Evolutionary conservation across 805 yeast genomes (phyloP), one percentile per base, ranked within the genome.

Genomic region (Metschnikowia chrysomelidarum): DNA sequence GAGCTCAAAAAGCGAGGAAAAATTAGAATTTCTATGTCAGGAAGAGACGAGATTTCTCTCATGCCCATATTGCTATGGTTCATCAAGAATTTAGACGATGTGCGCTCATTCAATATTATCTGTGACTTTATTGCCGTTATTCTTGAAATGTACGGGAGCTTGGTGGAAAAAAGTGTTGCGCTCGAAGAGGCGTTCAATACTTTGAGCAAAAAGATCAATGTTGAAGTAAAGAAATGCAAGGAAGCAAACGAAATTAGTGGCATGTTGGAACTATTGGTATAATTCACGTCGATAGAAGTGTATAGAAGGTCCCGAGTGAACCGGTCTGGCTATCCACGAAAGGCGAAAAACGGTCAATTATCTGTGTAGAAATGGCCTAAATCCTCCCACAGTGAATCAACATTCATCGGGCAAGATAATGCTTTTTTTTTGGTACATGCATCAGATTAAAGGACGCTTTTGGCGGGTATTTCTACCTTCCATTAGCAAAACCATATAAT

Each of bases 161-260:
- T 80, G 27, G 70, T 88, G 34, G 94, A 82, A 44, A 74, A 75
- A 45, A 80, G 88, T 27, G 81, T 89, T 5, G 82, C 85, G 2
- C 65, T 93, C 44, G 88, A 83, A 47, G 93, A 84, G 49, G 68
- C 87, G 34, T 62, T 88, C 30, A 62, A 69, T 32, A 73, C 75
- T 38, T 64, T 93, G 44, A 69, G 72, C 48, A 74, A 73, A 54
- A 78, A 76, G 50, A 70, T 91, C 18, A 75, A 73, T 38, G 56
- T 64, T 21, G 97, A 91, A 61, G 76, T 88, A 16, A 74, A 72
- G 38, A 80, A 83, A 53, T 85, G 96, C 27, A 77, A 78, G 55
- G 96, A 89, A 56, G 95, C 97, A 5, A 84, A 82, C 57, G 82
- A 79, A 56, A 78, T 93, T 27, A 87, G 84, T 51, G 98, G 98